These are phyloP conservation scores for Chaetomiaceae sp. DNA, from an alignment of 2,329 filamentous ascomycete genomes.

Conservation along the genomic window DNA sequence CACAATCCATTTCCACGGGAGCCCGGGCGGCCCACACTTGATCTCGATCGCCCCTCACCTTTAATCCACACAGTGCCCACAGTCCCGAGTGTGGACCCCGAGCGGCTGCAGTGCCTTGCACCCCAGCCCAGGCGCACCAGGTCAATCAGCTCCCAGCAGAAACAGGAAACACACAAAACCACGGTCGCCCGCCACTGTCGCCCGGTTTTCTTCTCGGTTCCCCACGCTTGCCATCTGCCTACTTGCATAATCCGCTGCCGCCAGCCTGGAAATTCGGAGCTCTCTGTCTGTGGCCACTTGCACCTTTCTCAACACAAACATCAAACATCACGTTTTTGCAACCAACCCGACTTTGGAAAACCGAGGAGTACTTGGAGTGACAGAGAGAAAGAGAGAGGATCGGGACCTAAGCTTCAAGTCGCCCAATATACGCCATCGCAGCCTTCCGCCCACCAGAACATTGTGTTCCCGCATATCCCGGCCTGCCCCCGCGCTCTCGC, in stretches of 20 bases:
- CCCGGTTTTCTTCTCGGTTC: conserved; percentile 7
- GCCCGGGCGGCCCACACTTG: conserved; percentile 15
- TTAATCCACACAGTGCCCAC: conserved; percentile 17
- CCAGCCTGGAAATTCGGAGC: too few relatives aligned
- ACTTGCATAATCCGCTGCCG: background rate
- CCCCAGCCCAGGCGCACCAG: too few relatives aligned
- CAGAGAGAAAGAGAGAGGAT: too few relatives aligned
- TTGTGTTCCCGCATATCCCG: too few relatives aligned
- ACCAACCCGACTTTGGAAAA: too few relatives aligned
- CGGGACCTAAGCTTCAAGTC: too few relatives aligned
- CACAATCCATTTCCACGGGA: conserved; percentile 24
- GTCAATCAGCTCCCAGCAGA: conserved; percentile 16
- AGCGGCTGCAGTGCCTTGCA: conserved; percentile 13
- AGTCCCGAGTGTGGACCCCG: conserved; percentile 13
- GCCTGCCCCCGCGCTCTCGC: background rate
- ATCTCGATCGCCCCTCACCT: conserved; percentile 22
- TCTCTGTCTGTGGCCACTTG: too few relatives aligned
- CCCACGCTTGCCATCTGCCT: conserved; percentile 1
- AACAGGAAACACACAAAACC: conserved; percentile 23
- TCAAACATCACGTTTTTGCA: too few relatives aligned
- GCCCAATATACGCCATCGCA: too few relatives aligned
- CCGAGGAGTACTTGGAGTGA: too few relatives aligned
- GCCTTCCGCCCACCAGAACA: too few relatives aligned
- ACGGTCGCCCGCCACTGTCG: conserved; percentile 14
- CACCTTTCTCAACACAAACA: too few relatives aligned